Evolutionary conservation across 2,329 filamentous ascomycete genomes (phyloP).

Genomic region (Trichoderma sp.): DNA sequence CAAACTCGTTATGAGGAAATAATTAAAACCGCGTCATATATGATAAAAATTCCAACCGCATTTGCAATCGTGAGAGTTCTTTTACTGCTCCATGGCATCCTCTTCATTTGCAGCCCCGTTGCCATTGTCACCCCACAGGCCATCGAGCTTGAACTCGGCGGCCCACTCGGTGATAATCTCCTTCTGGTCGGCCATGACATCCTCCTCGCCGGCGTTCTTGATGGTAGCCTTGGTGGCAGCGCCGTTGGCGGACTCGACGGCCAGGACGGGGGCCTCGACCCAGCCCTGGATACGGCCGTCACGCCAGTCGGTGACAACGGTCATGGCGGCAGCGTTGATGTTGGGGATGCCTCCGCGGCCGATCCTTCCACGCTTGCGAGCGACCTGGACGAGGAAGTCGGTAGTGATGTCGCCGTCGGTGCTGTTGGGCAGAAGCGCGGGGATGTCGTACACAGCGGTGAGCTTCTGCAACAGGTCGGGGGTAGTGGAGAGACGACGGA

Average conservation of each 20-base stretch:
- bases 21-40: background rate
- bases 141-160: constrained; percentile 91
- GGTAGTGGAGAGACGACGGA: constrained; percentile 73
- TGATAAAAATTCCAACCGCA: background rate
- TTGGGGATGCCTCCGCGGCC: constrained; percentile 91
- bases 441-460: constrained; percentile 78
- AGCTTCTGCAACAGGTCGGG: constrained; percentile 75
- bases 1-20: constrained; percentile 28
- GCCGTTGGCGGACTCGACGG: constrained; percentile 44
- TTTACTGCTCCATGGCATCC: constrained; percentile 53
- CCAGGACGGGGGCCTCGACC: constrained; percentile 71
- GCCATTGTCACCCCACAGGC: constrained; percentile 72
- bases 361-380: constrained; percentile 84
- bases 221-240: constrained; percentile 30
- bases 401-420: constrained; percentile 74
- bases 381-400: constrained; percentile 92
- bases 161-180: constrained; percentile 91
- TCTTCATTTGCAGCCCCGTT: constrained; percentile 25
- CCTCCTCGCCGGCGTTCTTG: constrained; percentile 42
- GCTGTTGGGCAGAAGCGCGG: constrained; percentile 66
- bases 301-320: constrained; percentile 94
- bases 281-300: constrained; percentile 93
- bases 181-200: constrained; percentile 65
- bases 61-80: background rate
- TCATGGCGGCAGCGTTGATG: constrained; percentile 80